Base-by-base conservation (phyloP, 1,284 basidiomycete genomes). In the Ganoderma resinaceum region DNA sequence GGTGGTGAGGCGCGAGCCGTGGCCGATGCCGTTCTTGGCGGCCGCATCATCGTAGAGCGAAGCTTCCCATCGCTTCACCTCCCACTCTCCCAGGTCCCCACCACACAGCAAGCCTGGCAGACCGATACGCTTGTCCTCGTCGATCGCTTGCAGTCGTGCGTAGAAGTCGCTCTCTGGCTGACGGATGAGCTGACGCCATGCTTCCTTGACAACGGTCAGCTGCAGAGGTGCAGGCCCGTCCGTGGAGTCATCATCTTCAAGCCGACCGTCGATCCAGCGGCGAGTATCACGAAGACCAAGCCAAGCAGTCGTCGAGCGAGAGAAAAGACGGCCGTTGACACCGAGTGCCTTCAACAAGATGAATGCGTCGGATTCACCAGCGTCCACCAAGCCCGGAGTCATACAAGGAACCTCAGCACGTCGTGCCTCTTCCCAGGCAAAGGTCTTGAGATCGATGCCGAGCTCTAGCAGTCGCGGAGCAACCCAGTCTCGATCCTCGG, bases 131-230 rank as follows among this genome's bases (percentile, higher is more conserved):
- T 62, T 58, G 5, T 52, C 59, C 0, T 63, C 26, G 0, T 61
- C 61, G 14, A 69, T 63, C 38, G 26, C 4, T 29, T 38, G 6
- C 3, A 72, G 62, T 0, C 70, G 66, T 5, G 61, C 20, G 40
- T 73, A 72, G 67, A 70, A 70, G 1, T 26, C 31, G 1, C 12
- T 37, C 60, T 72, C 73, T 0, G 68, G 62, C 3, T 11, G 57
- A 0, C 64, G 61, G 1, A 63, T 38, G 5, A 67, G 18, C 57
- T 69, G 65, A 1, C 70, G 66, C 71, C 73, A 72, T 2, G 73
- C 49, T 20, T 74, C 73, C 67, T 74, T 74, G 57, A 74, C 29
- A 40, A 69, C 29, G 3, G 46, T 37, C 6, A 68, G 26, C 38
- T 60, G 29, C 20, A 53, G 33, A 1, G 0, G 31, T 2, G 53